These are phyloP conservation scores for Wickerhamiella domercqiae DNA, from an alignment of 805 yeast genomes.

Conservation along the genomic window DNA sequence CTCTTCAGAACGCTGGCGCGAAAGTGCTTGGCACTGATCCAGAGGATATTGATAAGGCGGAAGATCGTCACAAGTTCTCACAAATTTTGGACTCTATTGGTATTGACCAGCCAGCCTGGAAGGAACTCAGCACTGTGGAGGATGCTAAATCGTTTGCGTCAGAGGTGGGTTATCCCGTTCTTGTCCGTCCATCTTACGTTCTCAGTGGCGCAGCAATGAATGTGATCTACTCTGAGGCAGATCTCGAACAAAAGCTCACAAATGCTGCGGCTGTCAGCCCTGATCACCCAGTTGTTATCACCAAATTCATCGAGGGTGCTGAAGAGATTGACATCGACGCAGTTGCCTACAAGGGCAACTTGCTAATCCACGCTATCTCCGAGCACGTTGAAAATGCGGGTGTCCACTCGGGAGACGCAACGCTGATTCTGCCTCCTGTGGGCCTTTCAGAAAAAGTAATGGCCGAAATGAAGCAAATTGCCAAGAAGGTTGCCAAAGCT, in stretches of 20 bases:
- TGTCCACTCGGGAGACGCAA: slow-evolving; percentile 97
- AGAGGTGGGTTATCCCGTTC: slow-evolving; percentile 82
- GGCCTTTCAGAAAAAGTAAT: slow-evolving; percentile 48
- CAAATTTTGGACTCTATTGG: slow-evolving; percentile 82
- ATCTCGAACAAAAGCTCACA: slow-evolving; percentile 65
- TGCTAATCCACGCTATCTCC: slow-evolving; percentile 86
- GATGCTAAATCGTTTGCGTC: slow-evolving; percentile 80
- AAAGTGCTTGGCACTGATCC: slow-evolving; percentile 89
- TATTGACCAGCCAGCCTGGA: slow-evolving; percentile 96
- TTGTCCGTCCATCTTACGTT: slow-evolving; percentile 95
- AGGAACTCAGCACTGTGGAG: slow-evolving; percentile 71
- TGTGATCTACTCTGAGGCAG: slow-evolving; percentile 64
- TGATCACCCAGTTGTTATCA: slow-evolving; percentile 94
- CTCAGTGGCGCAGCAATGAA: slow-evolving; percentile 98
- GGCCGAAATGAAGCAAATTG: slow-evolving; percentile 66
- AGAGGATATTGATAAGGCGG: slow-evolving; percentile 89
- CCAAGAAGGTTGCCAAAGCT: slow-evolving; percentile 86
- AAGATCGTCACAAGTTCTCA: slow-evolving; percentile 95
- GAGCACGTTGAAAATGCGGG: slow-evolving; percentile 99
- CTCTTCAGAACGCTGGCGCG: slow-evolving; percentile 58
- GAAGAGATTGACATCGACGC: slow-evolving; percentile 96
- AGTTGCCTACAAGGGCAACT: slow-evolving; percentile 79
- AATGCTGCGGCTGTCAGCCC: slow-evolving; percentile 86
- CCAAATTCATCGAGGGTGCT: slow-evolving; percentile 91
- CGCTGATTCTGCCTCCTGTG: slow-evolving; percentile 87